Evolutionary conservation across 2,329 filamentous ascomycete species (phyloP), one percentile per base, ranked within the genome.

Genomic region (Zalaria sp.): DNA sequence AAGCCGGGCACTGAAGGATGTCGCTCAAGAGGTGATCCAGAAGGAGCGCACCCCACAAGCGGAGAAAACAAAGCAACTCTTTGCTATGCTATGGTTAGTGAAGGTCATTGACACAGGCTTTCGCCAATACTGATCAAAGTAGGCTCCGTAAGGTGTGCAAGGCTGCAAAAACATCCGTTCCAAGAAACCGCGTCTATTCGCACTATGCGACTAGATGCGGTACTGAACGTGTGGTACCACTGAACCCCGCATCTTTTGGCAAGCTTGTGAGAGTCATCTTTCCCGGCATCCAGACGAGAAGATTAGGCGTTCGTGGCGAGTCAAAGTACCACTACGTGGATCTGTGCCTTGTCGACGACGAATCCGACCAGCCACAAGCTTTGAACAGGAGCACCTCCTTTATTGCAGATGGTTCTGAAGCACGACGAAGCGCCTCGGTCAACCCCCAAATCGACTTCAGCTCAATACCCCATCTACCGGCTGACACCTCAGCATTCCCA

Each of bases 241-340:
- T 98, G 43, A 98, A 98, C 56, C 91, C 91, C 35, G 91, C 91
- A 6, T 96, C 89, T 27, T 98, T 98, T 62, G 91, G 91, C 43
- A 98, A 98, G 62, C 75, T 98, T 35, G 91, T 98, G 29, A 79
- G 91, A 28, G 89, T 98, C 34, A 82, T 98, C 40, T 98, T 96
- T 53, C 89, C 91, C 0, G 89, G 88, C 35, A 80, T 98, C 25
- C 89, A 93, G 63, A 98, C 91, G 28, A 75, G 91, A 45, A 77
- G 91, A 49, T 71, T 98, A 8, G 91, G 91, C 47, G 88, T 96
- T 37, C 79, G 91, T 41, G 91, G 91, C 49, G 89, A 96, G 65
- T 98, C 91, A 9, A 98, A 98, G 59, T 98, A 98, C 60, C 91
- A 98, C 62, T 98, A 98, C 55, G 70, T 72, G 38, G 69, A 73